Evolutionary conservation across 495 filamentous ascomycete species (phyloP).

Genomic region (Physcia stellaris): DNA sequence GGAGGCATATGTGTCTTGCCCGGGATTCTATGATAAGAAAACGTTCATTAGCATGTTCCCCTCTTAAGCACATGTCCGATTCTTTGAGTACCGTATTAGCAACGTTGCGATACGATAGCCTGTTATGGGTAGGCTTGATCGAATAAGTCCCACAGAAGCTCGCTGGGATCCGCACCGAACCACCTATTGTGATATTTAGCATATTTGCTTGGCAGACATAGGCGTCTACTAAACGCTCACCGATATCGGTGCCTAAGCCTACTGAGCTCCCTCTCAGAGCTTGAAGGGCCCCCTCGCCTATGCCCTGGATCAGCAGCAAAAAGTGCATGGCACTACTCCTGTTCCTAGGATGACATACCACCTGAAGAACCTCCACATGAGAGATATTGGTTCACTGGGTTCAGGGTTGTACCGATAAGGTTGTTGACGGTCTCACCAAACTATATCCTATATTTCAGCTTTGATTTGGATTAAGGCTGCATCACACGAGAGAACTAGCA

Average conservation of each 20-base stretch:
- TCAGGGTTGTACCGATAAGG: conserved; percentile 36
- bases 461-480: too few species aligned
- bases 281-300: conserved; percentile 26
- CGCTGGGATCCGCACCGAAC: conserved; percentile 36
- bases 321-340: background rate
- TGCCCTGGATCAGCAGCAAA: background rate
- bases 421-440: conserved; percentile 32
- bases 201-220: background rate
- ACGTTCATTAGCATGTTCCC: too few species aligned
- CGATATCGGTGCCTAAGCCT: conserved; percentile 30
- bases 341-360: conserved; percentile 2
- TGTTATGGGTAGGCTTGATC: conserved; percentile 26
- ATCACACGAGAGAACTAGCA: background rate
- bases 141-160: conserved; percentile 33
- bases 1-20: conserved; percentile 21
- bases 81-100: conserved; percentile 24
- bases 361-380: conserved; percentile 34
- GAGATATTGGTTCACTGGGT: conserved; percentile 34
- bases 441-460: too few species aligned
- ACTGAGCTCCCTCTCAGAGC: conserved; percentile 23
- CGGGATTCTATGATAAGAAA: conserved; percentile 21
- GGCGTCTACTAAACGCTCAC: conserved; percentile 3
- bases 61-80: too few species aligned
- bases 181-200: conserved; percentile 17
- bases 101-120: conserved; percentile 31